Evolutionary conservation across 495 filamentous ascomycete genomes (phyloP).

Genomic region (Trichocladium antarcticum): DNA sequence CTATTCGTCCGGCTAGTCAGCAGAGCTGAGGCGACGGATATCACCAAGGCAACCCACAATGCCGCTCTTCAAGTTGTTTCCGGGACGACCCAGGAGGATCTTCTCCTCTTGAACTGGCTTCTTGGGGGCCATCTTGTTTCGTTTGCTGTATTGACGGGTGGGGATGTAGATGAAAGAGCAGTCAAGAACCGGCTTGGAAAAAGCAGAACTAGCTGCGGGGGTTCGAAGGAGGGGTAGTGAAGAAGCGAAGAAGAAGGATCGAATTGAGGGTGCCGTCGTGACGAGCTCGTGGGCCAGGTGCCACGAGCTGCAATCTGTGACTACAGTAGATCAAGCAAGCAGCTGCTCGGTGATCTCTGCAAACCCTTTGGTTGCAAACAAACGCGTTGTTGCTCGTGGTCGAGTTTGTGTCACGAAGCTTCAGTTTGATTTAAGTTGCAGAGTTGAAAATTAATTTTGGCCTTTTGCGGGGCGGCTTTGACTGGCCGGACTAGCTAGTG

Average conservation of each 20-base stretch:
- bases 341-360: not conserved
- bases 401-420: too few species aligned
- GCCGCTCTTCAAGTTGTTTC: constrained; percentile 98
- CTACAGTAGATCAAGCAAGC: not conserved
- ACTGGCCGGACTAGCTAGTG: too few species aligned
- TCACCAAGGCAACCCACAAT: constrained; percentile 62
- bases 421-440: too few species aligned
- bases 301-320: constrained; percentile 16
- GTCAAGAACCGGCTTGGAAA: constrained; percentile 33
- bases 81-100: constrained; percentile 81
- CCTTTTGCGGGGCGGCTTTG: too few species aligned
- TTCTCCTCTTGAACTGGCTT: constrained; percentile 64
- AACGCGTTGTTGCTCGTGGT: not conserved
- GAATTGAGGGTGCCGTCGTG: constrained; percentile 40
- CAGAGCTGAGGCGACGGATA: constrained; percentile 13
- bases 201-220: constrained; percentile 55
- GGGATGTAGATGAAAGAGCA: constrained; percentile 35
- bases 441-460: too few species aligned
- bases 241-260: constrained; percentile 45
- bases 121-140: constrained; percentile 65
- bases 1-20: constrained; percentile 39
- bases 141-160: constrained; percentile 41
- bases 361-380: not conserved
- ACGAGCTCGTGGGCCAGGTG: constrained; percentile 19
- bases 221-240: constrained; percentile 38